Base-by-base conservation (phyloP, 805 yeast species). In the Pichia occidentalis region DNA sequence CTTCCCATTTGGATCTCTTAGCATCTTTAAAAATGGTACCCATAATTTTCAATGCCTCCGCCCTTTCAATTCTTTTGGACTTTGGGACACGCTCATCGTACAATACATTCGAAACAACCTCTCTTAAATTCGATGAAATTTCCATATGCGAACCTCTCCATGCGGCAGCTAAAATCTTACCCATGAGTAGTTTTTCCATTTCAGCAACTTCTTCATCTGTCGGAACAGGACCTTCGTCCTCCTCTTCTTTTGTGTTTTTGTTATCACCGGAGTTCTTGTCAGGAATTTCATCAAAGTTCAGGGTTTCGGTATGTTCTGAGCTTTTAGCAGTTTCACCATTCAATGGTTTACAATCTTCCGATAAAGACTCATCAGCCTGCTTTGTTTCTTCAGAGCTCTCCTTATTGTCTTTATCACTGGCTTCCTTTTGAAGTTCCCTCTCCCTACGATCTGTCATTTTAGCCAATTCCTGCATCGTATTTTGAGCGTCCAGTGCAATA, bases 101-200 rank as follows among this genome's bases (percentile, higher is more conserved):
- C 31, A 88, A 66, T 5, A 88, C 83, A 42, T 68, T 70, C 47
- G 85, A 92, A 57, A 92, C 85, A 8, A 87, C 87, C 23, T 81
- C 88, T 34, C 92, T 75, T 36, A 84, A 56, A n/a, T 84, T 79
- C 21, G 81, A 70, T 43, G 80, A 80, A 37, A 88, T 78, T 63
- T 92, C 99, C 60, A 77, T 80, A 49, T 83, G 79, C 16, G 95
- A 85, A 27, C 95, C 85, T 17, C 85, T 84, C 99, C 99, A 92
- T 14, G 95, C 94, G 1, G 95, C 87, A 7, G 92, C 90, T 35
- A 92, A 69, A 17, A 92, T 74, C 58, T 90, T 92, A 18, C 98
- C 97, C 38, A 86, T 78, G 45, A 90, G 72, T 40, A 75, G 64
- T 35, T 86, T 73, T 53, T 90, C 96, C 63, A 83, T 74, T 54